Evolutionary conservation across 225 moss, liverwort and hornwort species (phyloP).

Genomic region (Rhytidiadelphus loreus): DNA sequence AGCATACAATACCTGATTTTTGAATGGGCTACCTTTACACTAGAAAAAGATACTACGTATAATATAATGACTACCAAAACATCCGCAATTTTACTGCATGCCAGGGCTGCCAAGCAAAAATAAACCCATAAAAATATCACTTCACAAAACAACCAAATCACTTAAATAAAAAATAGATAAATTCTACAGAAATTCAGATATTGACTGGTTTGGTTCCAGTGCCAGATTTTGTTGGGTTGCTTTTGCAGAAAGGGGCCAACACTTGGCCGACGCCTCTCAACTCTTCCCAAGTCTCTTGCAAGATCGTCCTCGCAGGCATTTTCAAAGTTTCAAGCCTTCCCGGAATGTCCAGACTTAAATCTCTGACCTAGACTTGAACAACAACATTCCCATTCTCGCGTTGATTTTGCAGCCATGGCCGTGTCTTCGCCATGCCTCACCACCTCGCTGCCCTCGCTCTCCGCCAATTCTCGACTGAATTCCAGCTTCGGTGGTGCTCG

Average conservation of each 20-base stretch:
- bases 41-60: no score
- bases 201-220: neutral
- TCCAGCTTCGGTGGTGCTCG: neutral
- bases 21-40: no score
- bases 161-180: neutral
- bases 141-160: neutral
- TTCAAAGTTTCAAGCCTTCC: neutral
- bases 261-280: neutral
- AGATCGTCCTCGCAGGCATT: neutral
- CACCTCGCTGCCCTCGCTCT: neutral
- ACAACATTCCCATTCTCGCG: neutral
- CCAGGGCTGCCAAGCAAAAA: neutral
- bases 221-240: neutral
- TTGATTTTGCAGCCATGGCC: neutral
- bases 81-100: neutral
- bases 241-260: neutral
- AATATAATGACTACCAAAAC: no score
- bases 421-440: conserved; percentile 10
- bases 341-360: neutral
- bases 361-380: neutral
- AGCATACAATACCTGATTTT: no score
- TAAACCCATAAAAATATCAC: neutral
- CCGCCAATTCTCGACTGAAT: neutral
- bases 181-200: neutral
- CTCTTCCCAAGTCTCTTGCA: neutral